Conservation (phyloP, 768 basidiomycete genomes). For the Gelatoporia subvermispora region DNA sequence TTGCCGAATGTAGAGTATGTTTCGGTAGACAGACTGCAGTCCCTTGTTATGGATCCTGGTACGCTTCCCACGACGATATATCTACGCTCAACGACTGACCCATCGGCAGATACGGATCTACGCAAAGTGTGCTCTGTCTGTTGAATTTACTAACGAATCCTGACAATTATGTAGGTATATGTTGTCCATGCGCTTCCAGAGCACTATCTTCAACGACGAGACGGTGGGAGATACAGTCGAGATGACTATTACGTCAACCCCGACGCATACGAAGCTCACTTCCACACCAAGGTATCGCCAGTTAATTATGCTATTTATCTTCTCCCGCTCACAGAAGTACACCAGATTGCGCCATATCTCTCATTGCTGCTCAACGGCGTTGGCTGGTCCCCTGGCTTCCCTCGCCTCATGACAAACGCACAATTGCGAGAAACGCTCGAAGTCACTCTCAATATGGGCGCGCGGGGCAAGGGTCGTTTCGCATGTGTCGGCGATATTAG, state of each 20-base stretch:
- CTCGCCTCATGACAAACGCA: constrained; percentile 69
- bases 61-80: too few relatives aligned
- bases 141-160: too few relatives aligned
- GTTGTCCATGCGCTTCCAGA: constrained; percentile 64
- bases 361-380: constrained; percentile 83
- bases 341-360: constrained; percentile 77
- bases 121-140: constrained; percentile 41
- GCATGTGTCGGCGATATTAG: constrained; percentile 82
- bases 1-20: too few relatives aligned
- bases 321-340: not conserved
- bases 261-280: constrained; percentile 56
- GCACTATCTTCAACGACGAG: constrained; percentile 63
- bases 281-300: constrained; percentile 54
- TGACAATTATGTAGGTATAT: constrained; percentile 49
- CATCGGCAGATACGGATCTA: constrained; percentile 51
- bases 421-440: constrained; percentile 50
- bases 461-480: constrained; percentile 52
- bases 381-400: constrained; percentile 77
- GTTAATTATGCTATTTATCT: not conserved
- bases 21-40: too few relatives aligned
- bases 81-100: too few relatives aligned
- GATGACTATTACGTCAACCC: constrained; percentile 73
- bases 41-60: too few relatives aligned
- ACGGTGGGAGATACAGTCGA: constrained; percentile 56
- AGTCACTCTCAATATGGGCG: constrained; percentile 42